These are phyloP conservation scores for Rhodotorula toruloides DNA, from an alignment of 768 basidiomycete species.

Conservation along the genomic window DNA sequence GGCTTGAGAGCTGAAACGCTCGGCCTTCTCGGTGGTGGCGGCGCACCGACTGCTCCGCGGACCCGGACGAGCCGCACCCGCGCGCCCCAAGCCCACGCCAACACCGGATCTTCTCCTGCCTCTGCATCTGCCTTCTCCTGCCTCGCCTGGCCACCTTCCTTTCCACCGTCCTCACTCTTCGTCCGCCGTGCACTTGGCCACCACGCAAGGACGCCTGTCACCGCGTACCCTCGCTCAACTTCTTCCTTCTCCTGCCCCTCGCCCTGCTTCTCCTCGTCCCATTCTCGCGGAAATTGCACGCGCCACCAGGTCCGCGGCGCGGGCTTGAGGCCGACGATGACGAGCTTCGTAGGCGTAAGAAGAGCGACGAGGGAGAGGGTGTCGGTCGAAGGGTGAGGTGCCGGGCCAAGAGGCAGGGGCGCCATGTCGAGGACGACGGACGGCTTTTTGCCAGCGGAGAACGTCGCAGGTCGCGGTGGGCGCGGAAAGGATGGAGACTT, in stretches of 20 bases:
- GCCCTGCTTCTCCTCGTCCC: neutral
- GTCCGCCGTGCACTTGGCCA: constrained; percentile 58
- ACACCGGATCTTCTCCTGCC: constrained; percentile 53
- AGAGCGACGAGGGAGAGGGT: constrained; percentile 72
- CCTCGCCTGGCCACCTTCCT: constrained; percentile 44
- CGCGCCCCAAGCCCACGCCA: constrained; percentile 82
- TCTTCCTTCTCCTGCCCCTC: constrained; percentile 1
- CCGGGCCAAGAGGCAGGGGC: constrained; percentile 73
- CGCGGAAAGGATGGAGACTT: constrained; percentile 32
- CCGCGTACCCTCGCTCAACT: constrained; percentile 55
- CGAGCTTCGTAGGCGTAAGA: constrained; percentile 81
- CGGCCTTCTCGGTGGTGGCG: neutral
- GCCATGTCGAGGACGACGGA: constrained; percentile 70
- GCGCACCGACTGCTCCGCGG: constrained; percentile 48
- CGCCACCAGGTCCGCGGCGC: constrained; percentile 79
- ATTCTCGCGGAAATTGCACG: constrained; percentile 37
- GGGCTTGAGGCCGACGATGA: constrained; percentile 88
- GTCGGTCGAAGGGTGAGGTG: constrained; percentile 65
- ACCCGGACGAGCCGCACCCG: constrained; percentile 63
- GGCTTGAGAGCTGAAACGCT: constrained; percentile 41
- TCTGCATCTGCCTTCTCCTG: constrained; percentile 2
- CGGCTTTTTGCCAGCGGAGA: constrained; percentile 33
- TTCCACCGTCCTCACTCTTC: constrained; percentile 39
- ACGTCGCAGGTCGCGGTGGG: constrained; percentile 10
- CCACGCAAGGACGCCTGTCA: constrained; percentile 70